Evolutionary conservation across 805 yeast species (phyloP).

Genomic region (Citeromyces matritensis): DNA sequence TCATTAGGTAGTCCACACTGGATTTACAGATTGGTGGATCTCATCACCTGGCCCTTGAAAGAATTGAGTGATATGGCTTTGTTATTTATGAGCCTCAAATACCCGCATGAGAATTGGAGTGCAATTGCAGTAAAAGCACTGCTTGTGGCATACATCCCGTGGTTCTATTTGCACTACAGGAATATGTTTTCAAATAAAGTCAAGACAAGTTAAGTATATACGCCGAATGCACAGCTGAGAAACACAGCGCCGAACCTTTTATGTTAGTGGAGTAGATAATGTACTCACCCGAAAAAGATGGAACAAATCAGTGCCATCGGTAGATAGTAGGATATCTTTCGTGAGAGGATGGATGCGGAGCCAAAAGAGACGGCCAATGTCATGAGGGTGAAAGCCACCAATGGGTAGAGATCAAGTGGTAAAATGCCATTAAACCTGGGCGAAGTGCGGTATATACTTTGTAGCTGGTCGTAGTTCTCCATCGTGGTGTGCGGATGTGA

Average conservation of each 20-base stretch:
- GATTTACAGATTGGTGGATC: constrained; percentile 5
- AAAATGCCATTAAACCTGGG: no score
- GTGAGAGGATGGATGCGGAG: no score
- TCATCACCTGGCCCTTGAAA: constrained; percentile 9
- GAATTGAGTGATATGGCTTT: constrained; percentile 8
- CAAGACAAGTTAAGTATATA: constrained; percentile 9
- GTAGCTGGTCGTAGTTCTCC: no score
- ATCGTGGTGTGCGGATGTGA: no score
- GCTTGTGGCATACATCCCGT: constrained; percentile 8
- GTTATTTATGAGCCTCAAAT: constrained; percentile 8
- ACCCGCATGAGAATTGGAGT: constrained; percentile 5
- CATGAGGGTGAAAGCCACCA: no score
- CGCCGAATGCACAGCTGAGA: constrained; percentile 15
- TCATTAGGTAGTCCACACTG: constrained; percentile 7
- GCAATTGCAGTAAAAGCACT: constrained; percentile 5
- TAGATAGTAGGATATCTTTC: no score
- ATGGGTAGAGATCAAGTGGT: no score
- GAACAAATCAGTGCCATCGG: not conserved
- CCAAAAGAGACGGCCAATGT: no score
- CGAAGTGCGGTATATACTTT: no score
- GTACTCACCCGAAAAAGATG: constrained; percentile 1
- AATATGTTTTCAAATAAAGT: not conserved
- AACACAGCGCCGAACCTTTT: constrained; percentile 13
- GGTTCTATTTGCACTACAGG: constrained; percentile 10
- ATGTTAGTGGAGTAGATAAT: constrained; percentile 6